Conservation (phyloP, 2,329 filamentous ascomycete genomes). For the Zelopaecilomyces penicillatus region DNA sequence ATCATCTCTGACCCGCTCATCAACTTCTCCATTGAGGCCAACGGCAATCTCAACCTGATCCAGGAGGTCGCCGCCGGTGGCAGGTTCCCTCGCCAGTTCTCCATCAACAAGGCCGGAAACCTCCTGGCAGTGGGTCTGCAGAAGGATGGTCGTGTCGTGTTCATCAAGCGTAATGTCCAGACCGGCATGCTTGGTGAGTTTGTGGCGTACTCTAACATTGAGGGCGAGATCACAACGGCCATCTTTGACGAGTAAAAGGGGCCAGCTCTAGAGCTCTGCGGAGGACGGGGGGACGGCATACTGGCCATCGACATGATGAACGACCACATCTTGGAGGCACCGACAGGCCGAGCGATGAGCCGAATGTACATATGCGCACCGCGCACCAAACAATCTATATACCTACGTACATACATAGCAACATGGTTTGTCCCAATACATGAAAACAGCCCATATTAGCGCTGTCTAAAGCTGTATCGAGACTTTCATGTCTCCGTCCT, state of each 20-base stretch:
- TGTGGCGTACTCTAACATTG: slow-evolving; percentile 33
- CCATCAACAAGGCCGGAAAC: slow-evolving; percentile 54
- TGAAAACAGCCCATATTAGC: too few relatives aligned
- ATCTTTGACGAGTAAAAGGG: slow-evolving; percentile 35
- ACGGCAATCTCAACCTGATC: slow-evolving; percentile 47
- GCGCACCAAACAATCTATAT: too few relatives aligned
- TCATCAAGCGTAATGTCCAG: slow-evolving; percentile 50
- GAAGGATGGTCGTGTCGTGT: slow-evolving; percentile 47
- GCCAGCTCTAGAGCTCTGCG: too few relatives aligned
- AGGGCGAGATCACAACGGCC: slow-evolving; percentile 37
- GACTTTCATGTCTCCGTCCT: too few relatives aligned
- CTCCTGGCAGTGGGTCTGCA: slow-evolving; percentile 61
- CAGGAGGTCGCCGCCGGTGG: slow-evolving; percentile 58
- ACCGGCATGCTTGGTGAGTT: slow-evolving; percentile 49
- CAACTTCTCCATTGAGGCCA: slow-evolving; percentile 48
- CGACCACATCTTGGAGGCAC: too few relatives aligned
- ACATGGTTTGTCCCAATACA: too few relatives aligned
- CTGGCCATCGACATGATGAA: too few relatives aligned
- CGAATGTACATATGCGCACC: too few relatives aligned
- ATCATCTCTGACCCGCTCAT: slow-evolving; percentile 57
- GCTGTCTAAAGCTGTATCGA: too few relatives aligned
- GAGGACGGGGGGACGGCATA: too few relatives aligned
- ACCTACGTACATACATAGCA: too few relatives aligned
- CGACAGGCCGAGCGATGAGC: too few relatives aligned
- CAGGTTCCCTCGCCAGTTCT: slow-evolving; percentile 57